These are phyloP conservation scores for Eimeria acervulina DNA, from an alignment of 169 alveolate genomes.

Conservation along the genomic window DNA sequence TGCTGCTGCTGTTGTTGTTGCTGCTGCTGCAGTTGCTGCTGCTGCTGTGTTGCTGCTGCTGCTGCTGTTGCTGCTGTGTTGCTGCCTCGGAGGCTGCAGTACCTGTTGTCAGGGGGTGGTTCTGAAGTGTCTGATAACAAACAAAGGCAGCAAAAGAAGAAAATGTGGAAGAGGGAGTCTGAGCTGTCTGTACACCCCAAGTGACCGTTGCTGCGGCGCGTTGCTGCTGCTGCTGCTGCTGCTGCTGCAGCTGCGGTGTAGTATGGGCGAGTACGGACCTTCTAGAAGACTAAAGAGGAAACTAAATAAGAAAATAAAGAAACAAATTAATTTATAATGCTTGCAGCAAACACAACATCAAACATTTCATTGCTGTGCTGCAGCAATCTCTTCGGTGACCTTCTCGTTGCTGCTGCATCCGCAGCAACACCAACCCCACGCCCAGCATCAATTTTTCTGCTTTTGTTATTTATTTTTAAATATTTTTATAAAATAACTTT, in stretches of 20 bases:
- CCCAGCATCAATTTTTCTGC: no score
- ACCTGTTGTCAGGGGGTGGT: conserved; percentile 60
- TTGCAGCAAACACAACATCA: background rate
- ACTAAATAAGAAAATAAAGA: background rate
- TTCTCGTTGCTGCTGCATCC: no score
- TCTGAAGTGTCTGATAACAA: background rate
- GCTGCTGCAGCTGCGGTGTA: no score
- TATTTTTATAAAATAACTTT: background rate
- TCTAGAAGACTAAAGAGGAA: background rate
- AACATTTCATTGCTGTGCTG: background rate
- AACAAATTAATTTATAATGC: background rate
- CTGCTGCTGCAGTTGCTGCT: background rate
- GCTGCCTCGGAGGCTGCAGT: background rate
- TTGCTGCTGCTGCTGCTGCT: no score
- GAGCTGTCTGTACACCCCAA: background rate
- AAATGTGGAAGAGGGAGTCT: background rate
- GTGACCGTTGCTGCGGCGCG: background rate
- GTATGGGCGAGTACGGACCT: background rate
- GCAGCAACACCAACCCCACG: no score
- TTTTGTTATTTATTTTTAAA: background rate
- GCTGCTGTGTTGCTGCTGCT: background rate
- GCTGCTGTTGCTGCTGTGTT: conserved; percentile 8
- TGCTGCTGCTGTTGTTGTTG: conserved; percentile 24
- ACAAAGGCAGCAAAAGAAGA: background rate
- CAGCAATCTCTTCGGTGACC: background rate